These are phyloP conservation scores for Nitzschia inconspicua DNA, from an alignment of 108 stramenopile species.

Conservation along the genomic window DNA sequence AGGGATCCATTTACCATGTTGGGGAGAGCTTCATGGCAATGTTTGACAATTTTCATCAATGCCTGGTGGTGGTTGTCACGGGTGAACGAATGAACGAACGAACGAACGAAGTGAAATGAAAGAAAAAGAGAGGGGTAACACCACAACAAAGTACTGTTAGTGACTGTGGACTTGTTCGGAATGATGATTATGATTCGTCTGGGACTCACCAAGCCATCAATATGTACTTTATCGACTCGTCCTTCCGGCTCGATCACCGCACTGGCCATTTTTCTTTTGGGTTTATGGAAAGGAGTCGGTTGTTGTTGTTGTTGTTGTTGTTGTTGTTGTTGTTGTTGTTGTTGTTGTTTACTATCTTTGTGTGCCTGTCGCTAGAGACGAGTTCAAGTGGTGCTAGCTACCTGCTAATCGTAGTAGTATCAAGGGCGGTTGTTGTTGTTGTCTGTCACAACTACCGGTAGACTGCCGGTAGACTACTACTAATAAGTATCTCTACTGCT, in stretches of 20 bases:
- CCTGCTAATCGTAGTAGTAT: too few species aligned
- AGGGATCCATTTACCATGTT: conserved; percentile 93
- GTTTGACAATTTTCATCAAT: conserved; percentile 97
- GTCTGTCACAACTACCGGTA: too few species aligned
- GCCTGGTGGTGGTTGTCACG: conserved; percentile 37
- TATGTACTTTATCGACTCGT: conserved; percentile 67
- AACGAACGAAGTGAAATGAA: not conserved
- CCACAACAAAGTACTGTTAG: not conserved
- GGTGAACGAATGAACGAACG: not conserved
- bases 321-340: not conserved
- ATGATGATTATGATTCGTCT: not conserved
- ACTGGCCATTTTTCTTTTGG: conserved; percentile 12
- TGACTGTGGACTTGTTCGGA: not conserved
- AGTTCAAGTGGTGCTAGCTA: not conserved
- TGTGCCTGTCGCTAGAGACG: not conserved
- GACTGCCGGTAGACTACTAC: too few species aligned
- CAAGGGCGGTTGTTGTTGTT: too few species aligned
- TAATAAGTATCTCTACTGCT: too few species aligned
- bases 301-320: not conserved
- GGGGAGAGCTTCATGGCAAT: conserved; percentile 94
- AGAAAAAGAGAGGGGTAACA: not conserved
- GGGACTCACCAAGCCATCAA: conserved; percentile 73
- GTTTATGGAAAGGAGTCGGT: not conserved
- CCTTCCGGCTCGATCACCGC: conserved; percentile 68
- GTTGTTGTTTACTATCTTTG: not conserved